phyloP scores from a whole-genome alignment of 2,329 filamentous ascomycete species.

The Penicillium sclerotiorum region DNA sequence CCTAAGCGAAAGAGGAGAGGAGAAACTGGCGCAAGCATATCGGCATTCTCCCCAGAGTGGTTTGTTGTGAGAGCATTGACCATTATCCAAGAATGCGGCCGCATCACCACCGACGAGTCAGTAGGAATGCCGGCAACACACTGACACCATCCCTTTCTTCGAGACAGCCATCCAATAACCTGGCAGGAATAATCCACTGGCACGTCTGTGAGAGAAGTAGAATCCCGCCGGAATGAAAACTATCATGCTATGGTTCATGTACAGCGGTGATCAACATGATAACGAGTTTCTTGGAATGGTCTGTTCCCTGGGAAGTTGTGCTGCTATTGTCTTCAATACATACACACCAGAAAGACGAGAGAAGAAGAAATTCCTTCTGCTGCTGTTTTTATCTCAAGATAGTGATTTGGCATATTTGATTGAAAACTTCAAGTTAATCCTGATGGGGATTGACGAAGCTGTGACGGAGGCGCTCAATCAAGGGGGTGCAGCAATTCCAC shows the following conservation, averaged over 20 bases:
- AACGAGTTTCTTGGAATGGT: background rate
- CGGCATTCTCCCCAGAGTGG: constrained; percentile 16
- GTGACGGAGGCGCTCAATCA: too few species aligned
- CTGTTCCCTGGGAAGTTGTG: background rate
- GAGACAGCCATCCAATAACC: constrained; percentile 1
- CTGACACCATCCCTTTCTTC: constrained; percentile 15
- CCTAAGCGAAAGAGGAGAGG: constrained; percentile 7
- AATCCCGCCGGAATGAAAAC: constrained; percentile 8
- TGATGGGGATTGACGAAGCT: too few species aligned
- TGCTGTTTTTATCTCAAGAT: too few species aligned
- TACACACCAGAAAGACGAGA: too few species aligned
- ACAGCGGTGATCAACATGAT: constrained; percentile 2
- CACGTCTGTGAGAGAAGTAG: background rate
- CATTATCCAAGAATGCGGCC: constrained; percentile 32
- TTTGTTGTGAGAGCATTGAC: constrained; percentile 37
- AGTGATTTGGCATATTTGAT: too few species aligned
- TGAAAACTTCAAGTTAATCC: too few species aligned
- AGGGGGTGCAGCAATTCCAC: too few species aligned
- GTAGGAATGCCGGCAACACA: constrained; percentile 35
- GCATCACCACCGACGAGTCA: constrained; percentile 29
- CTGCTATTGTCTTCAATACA: too few species aligned
- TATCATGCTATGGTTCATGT: background rate
- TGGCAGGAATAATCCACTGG: background rate
- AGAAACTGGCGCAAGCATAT: background rate
- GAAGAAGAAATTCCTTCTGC: background rate